Evolutionary conservation across 192 early-diverging fungal genomes (phyloP).

Genomic region (Entomortierella lignicola): DNA sequence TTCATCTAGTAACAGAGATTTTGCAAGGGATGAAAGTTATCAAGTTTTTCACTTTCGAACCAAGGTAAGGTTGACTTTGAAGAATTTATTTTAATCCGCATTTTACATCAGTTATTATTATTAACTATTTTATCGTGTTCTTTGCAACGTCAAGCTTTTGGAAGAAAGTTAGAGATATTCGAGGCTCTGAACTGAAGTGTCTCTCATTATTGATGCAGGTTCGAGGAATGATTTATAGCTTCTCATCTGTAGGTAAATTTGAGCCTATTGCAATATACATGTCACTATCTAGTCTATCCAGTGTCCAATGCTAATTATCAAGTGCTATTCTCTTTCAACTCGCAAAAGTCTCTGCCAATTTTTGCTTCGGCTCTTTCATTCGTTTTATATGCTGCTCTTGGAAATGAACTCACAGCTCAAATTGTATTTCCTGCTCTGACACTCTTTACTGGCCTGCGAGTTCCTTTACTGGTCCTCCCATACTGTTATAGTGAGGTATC

Average conservation of each 20-base stretch:
- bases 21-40: constrained; percentile 67
- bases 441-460: constrained; percentile 60
- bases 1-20: constrained; percentile 65
- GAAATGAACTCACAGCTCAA: constrained; percentile 43
- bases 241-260: constrained; percentile 46
- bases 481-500: constrained; percentile 42
- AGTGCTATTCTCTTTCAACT: constrained; percentile 2
- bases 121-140: no score
- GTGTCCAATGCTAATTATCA: no score
- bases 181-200: constrained; percentile 76
- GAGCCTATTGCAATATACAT: no score
- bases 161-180: constrained; percentile 27
- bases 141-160: constrained; percentile 29
- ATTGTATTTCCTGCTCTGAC: constrained; percentile 61
- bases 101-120: neutral
- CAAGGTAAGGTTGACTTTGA: constrained; percentile 42
- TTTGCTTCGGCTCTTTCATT: constrained; percentile 60
- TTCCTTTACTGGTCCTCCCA: constrained; percentile 59
- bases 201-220: constrained; percentile 83
- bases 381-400: constrained; percentile 51
- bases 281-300: no score
- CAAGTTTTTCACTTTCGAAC: constrained; percentile 71
- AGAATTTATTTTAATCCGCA: constrained; percentile 1
- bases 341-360: constrained; percentile 39
- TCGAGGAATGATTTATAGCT: constrained; percentile 69